These are phyloP conservation scores for Borovskyia barvae DNA, from an alignment of 208 protist species.

Conservation along the genomic window DNA sequence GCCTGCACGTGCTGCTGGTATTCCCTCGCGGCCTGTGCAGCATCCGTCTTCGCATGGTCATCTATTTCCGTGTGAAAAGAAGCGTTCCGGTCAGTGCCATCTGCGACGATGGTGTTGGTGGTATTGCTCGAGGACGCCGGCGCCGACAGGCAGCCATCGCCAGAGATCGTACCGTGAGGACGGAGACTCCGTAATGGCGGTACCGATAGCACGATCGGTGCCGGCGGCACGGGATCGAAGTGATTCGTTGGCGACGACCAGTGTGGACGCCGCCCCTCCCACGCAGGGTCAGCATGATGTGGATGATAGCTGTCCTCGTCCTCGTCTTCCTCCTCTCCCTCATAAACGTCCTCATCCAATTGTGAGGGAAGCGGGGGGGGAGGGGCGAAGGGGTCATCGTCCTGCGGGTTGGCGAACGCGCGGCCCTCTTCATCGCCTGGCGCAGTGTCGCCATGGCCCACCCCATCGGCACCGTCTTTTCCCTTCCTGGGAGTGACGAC, in stretches of 20 bases:
- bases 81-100: slow-evolving; percentile 4
- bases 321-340: neutral
- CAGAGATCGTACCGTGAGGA: neutral
- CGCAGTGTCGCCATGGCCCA: neutral
- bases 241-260: slow-evolving; percentile 25
- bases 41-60: slow-evolving; percentile 38
- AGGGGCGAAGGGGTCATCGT: slow-evolving; percentile 16
- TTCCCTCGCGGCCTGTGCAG: slow-evolving; percentile 46
- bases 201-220: slow-evolving; percentile 7
- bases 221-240: slow-evolving; percentile 35
- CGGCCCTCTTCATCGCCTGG: too few relatives aligned
- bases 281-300: neutral
- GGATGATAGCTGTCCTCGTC: neutral
- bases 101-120: neutral
- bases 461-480: neutral
- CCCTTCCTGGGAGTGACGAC: neutral
- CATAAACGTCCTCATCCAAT: neutral
- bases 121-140: slow-evolving; percentile 6
- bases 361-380: slow-evolving; percentile 4
- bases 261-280: too few relatives aligned
- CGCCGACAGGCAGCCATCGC: neutral
- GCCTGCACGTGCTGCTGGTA: slow-evolving; percentile 49
- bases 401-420: slow-evolving; percentile 4
- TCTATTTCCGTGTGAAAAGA: slow-evolving; percentile 22
- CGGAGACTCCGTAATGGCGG: neutral